Evolutionary conservation across 1,284 basidiomycete species (phyloP).

Genomic region (Ceratobasidium sp.): DNA sequence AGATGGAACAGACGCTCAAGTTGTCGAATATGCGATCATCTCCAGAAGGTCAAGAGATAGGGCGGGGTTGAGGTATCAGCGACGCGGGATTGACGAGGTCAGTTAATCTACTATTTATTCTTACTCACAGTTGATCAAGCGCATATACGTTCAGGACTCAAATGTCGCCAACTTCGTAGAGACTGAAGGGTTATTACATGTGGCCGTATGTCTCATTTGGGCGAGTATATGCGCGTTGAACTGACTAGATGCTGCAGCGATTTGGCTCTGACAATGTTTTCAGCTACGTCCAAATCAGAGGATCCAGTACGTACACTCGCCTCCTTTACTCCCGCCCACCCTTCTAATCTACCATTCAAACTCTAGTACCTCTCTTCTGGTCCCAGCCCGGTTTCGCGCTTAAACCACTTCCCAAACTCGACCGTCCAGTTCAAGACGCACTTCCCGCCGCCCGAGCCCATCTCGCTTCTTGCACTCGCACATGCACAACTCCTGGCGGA

Average conservation of each 20-base stretch:
- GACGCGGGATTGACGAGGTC: slow-evolving; percentile 63
- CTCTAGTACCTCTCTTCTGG: slow-evolving; percentile 88
- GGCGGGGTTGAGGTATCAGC: slow-evolving; percentile 66
- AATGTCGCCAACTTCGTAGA: slow-evolving; percentile 68
- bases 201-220: slow-evolving; percentile 68
- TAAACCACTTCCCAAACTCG: slow-evolving; percentile 89
- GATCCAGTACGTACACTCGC: slow-evolving; percentile 74
- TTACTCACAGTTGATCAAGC: background rate
- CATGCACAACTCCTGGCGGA: slow-evolving; percentile 55
- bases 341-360: background rate
- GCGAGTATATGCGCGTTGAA: background rate
- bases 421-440: slow-evolving; percentile 65
- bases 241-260: slow-evolving; percentile 62
- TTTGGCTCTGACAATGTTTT: slow-evolving; percentile 74
- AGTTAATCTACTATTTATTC: background rate
- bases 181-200: slow-evolving; percentile 75
- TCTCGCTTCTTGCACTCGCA: slow-evolving; percentile 37
- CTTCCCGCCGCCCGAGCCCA: slow-evolving; percentile 8
- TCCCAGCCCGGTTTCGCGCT: slow-evolving; percentile 85
- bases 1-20: slow-evolving; percentile 36
- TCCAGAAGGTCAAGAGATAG: slow-evolving; percentile 64
- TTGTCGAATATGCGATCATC: slow-evolving; percentile 62
- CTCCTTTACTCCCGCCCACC: background rate
- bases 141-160: slow-evolving; percentile 53
- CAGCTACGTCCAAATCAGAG: slow-evolving; percentile 88